Evolutionary conservation across 2,329 filamentous ascomycete species (phyloP).

Genomic region (Lasiodiplodia gonubiensis): DNA sequence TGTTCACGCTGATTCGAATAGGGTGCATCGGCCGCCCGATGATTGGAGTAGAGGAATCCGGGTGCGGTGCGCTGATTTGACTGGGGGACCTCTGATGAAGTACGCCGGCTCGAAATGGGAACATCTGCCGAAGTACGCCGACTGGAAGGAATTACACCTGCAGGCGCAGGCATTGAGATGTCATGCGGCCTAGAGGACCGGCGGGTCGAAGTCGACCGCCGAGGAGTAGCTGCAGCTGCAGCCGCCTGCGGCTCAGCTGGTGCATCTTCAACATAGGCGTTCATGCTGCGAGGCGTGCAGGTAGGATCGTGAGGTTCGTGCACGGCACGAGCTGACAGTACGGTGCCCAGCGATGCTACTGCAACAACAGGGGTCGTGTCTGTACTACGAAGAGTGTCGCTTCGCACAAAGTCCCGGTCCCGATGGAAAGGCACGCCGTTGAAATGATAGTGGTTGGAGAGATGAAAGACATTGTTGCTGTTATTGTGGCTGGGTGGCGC

Average conservation of each 20-base stretch:
- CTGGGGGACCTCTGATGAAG: not conserved
- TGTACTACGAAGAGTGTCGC: constrained; percentile 27
- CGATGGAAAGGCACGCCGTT: constrained; percentile 27
- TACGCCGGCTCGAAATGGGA: not conserved
- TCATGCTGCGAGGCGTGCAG: constrained; percentile 28
- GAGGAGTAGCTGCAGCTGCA: constrained; percentile 7
- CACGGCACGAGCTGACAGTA: constrained; percentile 39
- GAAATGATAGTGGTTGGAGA: constrained; percentile 29
- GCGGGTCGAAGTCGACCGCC: constrained; percentile 15
- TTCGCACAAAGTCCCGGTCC: constrained; percentile 12
- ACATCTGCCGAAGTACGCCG: constrained; percentile 4
- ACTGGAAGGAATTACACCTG: constrained; percentile 8
- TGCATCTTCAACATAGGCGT: constrained; percentile 20
- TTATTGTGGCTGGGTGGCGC: constrained; percentile 22
- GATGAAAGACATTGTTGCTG: constrained; percentile 27
- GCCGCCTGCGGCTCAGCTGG: constrained; percentile 16
- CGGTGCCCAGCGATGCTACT: constrained; percentile 41
- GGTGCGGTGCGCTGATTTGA: not conserved
- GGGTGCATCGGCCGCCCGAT: not conserved
- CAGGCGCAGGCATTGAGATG: constrained; percentile 22
- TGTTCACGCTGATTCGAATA: constrained; percentile 2
- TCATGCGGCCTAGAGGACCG: constrained; percentile 20
- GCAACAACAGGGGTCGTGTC: constrained; percentile 42
- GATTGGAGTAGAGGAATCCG: not conserved
- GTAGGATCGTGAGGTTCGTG: constrained; percentile 19